Evolutionary conservation across 2,329 filamentous ascomycete species (phyloP).

Genomic region (Sphaerulina vaccinii): DNA sequence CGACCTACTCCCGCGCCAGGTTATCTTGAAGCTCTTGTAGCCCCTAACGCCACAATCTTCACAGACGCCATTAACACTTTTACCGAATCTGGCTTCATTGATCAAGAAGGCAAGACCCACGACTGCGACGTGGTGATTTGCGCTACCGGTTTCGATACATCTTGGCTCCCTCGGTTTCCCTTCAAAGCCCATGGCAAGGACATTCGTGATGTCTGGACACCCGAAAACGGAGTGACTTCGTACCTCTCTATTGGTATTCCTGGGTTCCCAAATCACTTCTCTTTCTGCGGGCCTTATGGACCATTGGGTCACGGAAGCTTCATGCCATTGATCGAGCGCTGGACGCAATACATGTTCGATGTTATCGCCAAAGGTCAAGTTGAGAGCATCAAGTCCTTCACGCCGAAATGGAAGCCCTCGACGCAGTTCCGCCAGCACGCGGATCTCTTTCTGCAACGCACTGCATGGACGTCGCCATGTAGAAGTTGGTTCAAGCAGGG

Average conservation of each 20-base stretch:
- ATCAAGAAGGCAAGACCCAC: constrained; percentile 34
- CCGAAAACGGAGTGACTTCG: constrained; percentile 37
- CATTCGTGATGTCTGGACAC: constrained; percentile 41
- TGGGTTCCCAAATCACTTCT: constrained; percentile 47
- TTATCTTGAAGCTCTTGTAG: constrained; percentile 44
- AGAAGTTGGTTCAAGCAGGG: constrained; percentile 41
- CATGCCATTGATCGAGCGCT: constrained; percentile 44
- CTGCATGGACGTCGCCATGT: constrained; percentile 40
- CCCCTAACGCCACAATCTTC: constrained; percentile 37
- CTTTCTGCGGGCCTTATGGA: constrained; percentile 45
- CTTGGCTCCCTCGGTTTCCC: constrained; percentile 37
- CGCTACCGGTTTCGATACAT: constrained; percentile 41
- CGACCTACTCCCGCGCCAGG: constrained; percentile 44
- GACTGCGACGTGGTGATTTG: constrained; percentile 40
- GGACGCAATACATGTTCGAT: constrained; percentile 43
- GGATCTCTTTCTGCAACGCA: constrained; percentile 42
- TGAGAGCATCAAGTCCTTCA: constrained; percentile 45
- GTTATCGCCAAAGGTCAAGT: constrained; percentile 43
- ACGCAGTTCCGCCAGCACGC: constrained; percentile 42
- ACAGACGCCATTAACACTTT: constrained; percentile 36
- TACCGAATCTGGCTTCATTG: constrained; percentile 35
- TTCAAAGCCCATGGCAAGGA: constrained; percentile 33
- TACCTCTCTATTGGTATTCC: constrained; percentile 46
- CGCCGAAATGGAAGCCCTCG: constrained; percentile 36
- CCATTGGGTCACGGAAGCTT: constrained; percentile 44